Evolutionary conservation across 2,329 filamentous ascomycete genomes (phyloP), one percentile per base, ranked within the genome.

Genomic region (Pseudocercospora eumusae): DNA sequence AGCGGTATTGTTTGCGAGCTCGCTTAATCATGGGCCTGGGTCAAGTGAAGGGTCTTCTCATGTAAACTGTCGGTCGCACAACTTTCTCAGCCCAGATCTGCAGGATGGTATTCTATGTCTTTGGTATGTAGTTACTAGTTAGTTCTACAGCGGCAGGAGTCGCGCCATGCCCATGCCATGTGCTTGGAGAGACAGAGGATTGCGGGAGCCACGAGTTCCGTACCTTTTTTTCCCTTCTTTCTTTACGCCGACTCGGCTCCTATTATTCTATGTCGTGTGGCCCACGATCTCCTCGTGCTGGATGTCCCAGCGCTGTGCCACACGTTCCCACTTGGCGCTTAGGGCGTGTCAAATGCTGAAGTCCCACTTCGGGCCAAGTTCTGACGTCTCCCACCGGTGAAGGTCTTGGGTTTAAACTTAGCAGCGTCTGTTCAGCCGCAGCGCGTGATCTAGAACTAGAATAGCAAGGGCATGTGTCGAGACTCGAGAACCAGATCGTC

Each of bases 81-180:
- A 52, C 23, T n/a, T 28, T n/a, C 25, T n/a, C 3, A 20, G 31
- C 42, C 33, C 52, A 59, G 61, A 63, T 63, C 61, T 56, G 61
- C 57, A 50, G 52, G 57, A n/a, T n/a, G n/a, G n/a, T n/a, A n/a
- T n/a, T n/a, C n/a, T n/a, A 59, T 63, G 57, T 60, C 53, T 54
- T 60, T 54, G n/a, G n/a, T n/a, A n/a, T n/a, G n/a, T n/a, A n/a
- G n/a, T n/a, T n/a, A n/a, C n/a, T n/a, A n/a, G n/a, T n/a, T n/a
- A n/a, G n/a, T n/a, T 60, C 53, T 57, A 57, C 53, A 44, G 61
- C 57, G 57, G 61, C 61, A 63, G 61, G 61, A 63, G 47, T 18
- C 28, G 52, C 52, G 52, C 52, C 23, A 57, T 44, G 18, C 49
- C 56, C 59, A 50, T 44, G 60, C 60, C 60, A 59, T 56, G 50